Evolutionary conservation across 148 eudicot genomes (phyloP).

Genomic region (Silene uniflora): DNA sequence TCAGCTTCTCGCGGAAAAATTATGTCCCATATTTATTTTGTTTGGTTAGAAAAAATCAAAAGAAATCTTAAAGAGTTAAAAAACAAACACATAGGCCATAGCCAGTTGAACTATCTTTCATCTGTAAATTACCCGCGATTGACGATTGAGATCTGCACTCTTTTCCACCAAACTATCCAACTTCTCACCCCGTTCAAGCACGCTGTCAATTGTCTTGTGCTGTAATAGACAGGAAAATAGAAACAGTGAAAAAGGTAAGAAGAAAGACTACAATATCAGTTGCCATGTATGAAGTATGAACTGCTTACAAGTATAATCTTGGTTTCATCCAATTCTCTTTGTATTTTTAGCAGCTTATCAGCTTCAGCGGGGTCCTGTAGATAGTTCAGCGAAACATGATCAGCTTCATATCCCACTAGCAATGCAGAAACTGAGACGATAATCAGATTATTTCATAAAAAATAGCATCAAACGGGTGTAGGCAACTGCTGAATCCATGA

Average conservation of each 20-base stretch:
- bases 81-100: background rate
- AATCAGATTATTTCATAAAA: background rate
- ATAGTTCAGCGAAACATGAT: constrained; percentile 16
- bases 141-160: constrained; percentile 90
- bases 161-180: constrained; percentile 87
- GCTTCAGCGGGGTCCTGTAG: constrained; percentile 95
- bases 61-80: background rate
- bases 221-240: constrained; percentile 22
- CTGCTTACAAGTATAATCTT: constrained; percentile 82
- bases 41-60: background rate
- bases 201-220: constrained; percentile 93
- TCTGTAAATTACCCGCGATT: constrained; percentile 62
- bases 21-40: background rate
- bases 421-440: background rate
- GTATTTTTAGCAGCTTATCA: constrained; percentile 88
- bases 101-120: background rate
- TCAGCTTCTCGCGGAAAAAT: no score
- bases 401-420: background rate
- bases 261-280: background rate
- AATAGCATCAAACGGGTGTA: no score
- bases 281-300: background rate
- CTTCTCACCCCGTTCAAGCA: constrained; percentile 84
- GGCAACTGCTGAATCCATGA: background rate
- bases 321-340: constrained; percentile 87
- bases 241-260: background rate